Base-by-base conservation (phyloP, 805 yeast genomes). In the Danielia oregonensis region DNA sequence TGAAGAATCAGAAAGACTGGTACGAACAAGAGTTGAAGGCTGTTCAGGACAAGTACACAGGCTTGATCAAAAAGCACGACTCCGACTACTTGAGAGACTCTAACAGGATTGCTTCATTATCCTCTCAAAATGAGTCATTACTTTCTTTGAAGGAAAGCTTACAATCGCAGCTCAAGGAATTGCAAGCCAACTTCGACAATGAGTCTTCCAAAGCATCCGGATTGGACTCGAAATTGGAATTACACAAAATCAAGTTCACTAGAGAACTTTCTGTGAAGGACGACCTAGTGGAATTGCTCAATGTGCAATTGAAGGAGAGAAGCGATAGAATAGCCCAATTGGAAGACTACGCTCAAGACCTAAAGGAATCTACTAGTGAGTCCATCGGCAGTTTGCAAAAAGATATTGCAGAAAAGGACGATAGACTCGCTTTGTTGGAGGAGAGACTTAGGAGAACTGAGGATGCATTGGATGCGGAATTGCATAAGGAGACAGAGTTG, bases 251-350 rank as follows among this genome's bases (percentile, higher is more conserved):
- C 8, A 55, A 56, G 26, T 50, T 57, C 13, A 37, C 54, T n/a
- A 59, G 54, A 33, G 70, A 67, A 35, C 32, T 61, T 4, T 42
- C 75, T 2, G 58, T 76, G 29, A 86, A 82, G 54, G 80, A 80
- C 32, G 76, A 83, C 32, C 57, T 80, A 24, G 63, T 76, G 4
- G 76, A 73, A 27, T 59, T 84, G 12, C 64, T 81, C 35, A 78
- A 79, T 32, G 40, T 61, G 5, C 70, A 72, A 67, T 68, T 76
- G 5, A 64, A 65, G 3, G 82, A 79, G 33, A 66, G 78, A 14
- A 61, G 66, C 29, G 56, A 57, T 2, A 66, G 89, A 36, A 68
- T 83, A 6, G 49, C 54, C 1, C 74, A 76, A 33, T 59, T 84
- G 15, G 86, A 82, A 40, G 43, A 46, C 1, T 62, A 69, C 26